Base-by-base conservation (phyloP, 257 asterid species). In the Solanum stenotomum region DNA sequence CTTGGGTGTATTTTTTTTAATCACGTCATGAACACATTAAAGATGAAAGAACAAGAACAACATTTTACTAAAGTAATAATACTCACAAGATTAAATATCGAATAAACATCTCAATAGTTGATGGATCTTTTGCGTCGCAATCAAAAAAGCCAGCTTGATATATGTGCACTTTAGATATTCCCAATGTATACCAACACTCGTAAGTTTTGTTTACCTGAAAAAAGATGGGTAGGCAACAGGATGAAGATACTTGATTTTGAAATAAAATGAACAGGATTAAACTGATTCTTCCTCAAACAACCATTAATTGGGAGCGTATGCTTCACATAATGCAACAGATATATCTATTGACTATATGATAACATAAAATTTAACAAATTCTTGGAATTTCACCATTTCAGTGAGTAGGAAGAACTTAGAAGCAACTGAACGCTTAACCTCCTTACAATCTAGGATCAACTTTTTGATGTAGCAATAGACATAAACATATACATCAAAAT, bases 171-270 rank as follows among this genome's bases (percentile, higher is more conserved):
- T 91, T 94, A 87, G 98, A 91, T 79, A 95, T 89, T 40, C 98
- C 98, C 88, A 94, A 76, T 33, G 96, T 91, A 89, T 97, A 97
- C 98, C 98, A 94, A 94, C 99, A 97, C 89, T 94, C 93, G 22
- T 96, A 97, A 59, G 98, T 96, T 89, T 90, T 98, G 91, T 97
- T 97, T 84, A 97, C 97, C 99, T 97, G 91, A 87, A 89, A 75
- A 92, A 90, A 72, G 88, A 91, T 67, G 90, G 83, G 91, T 68
- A 88, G 8, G 90, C 67, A 15, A 74, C 87, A 67, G 88, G 83
- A 83, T 22, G 74, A 29, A 44, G 38, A 79, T 35, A 46, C 38
- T 5, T 61, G 86, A 85, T 31, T 65, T 65, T 25, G 82, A 82
- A 74, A 29, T 71, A 38, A 91, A 46, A 71, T 34, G 68, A 86